These are phyloP conservation scores for Ocimum tenuiflorum DNA, from an alignment of 257 asterid species.

Conservation along the genomic window DNA sequence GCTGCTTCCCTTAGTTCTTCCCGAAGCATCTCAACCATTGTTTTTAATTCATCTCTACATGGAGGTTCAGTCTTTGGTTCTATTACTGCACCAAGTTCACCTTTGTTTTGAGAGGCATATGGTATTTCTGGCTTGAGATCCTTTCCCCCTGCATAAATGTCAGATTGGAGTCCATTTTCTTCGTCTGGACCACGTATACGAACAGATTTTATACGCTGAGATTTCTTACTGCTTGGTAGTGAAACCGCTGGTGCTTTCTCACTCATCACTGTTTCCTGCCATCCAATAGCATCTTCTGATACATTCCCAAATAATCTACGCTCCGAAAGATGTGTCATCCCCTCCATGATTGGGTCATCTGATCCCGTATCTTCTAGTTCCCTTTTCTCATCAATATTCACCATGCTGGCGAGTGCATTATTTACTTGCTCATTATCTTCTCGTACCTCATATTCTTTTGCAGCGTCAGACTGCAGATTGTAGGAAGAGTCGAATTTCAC, in stretches of 20 bases:
- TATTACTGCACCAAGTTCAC: slow-evolving; percentile 10
- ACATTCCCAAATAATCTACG: slow-evolving; percentile 19
- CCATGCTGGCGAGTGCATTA: background rate
- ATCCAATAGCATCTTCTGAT: slow-evolving; percentile 26
- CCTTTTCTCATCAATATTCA: slow-evolving; percentile 2
- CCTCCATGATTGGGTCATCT: slow-evolving; percentile 5
- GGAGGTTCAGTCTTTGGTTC: slow-evolving; percentile 22
- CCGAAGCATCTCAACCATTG: slow-evolving; percentile 59
- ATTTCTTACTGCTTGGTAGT: slow-evolving; percentile 15
- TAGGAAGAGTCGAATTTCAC: background rate
- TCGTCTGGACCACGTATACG: background rate
- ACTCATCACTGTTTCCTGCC: slow-evolving; percentile 29
- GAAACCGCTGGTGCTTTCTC: slow-evolving; percentile 31
- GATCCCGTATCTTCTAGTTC: background rate
- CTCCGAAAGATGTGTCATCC: background rate
- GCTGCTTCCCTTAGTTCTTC: slow-evolving; percentile 88
- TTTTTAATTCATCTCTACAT: slow-evolving; percentile 35
- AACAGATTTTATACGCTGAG: slow-evolving; percentile 6
- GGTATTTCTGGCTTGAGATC: slow-evolving; percentile 25
- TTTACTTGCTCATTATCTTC: slow-evolving; percentile 13
- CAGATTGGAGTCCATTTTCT: slow-evolving; percentile 24
- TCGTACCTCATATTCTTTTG: slow-evolving; percentile 16
- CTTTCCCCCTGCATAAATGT: slow-evolving; percentile 22
- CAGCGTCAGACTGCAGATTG: background rate
- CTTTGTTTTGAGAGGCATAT: slow-evolving; percentile 21